These are phyloP conservation scores for Phyllosticta paracitricarpa DNA, from an alignment of 2,329 filamentous ascomycete genomes.

Conservation along the genomic window DNA sequence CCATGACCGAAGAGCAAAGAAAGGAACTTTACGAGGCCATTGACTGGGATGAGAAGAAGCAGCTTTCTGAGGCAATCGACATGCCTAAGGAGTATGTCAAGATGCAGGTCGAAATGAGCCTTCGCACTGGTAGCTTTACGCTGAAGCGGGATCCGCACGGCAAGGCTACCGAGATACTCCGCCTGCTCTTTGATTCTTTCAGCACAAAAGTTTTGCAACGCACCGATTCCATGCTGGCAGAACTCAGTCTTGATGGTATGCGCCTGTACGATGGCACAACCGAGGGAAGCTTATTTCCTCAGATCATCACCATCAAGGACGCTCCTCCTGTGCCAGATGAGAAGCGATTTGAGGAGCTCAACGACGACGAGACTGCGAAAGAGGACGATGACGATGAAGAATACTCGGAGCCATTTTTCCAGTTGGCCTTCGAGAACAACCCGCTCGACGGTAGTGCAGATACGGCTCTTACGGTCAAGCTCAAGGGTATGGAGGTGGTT, in stretches of 20 bases:
- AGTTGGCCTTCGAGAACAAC: slow-evolving; percentile 87
- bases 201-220: slow-evolving; percentile 81
- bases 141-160: slow-evolving; percentile 75
- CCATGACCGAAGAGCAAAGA: slow-evolving; percentile 90
- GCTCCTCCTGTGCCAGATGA: slow-evolving; percentile 50
- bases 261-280: slow-evolving; percentile 95
- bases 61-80: slow-evolving; percentile 77
- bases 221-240: slow-evolving; percentile 80
- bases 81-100: slow-evolving; percentile 86
- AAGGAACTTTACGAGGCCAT: slow-evolving; percentile 97
- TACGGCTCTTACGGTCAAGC: slow-evolving; percentile 76
- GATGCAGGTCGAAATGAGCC: slow-evolving; percentile 79
- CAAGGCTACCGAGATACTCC: slow-evolving; percentile 70
- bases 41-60: slow-evolving; percentile 95
- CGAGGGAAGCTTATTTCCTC: slow-evolving; percentile 77
- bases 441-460: slow-evolving; percentile 89
- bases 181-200: slow-evolving; percentile 89
- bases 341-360: slow-evolving; percentile 38
- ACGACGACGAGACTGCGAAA: slow-evolving; percentile 36
- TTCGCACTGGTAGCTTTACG: slow-evolving; percentile 95
- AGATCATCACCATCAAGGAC: slow-evolving; percentile 94
- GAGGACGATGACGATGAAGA: slow-evolving; percentile 33
- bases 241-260: slow-evolving; percentile 83
- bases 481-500: slow-evolving; percentile 93
- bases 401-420: slow-evolving; percentile 75